Base-by-base conservation (phyloP, 2,329 filamentous ascomycete species). In the Phyllosticta citribraziliensis region DNA sequence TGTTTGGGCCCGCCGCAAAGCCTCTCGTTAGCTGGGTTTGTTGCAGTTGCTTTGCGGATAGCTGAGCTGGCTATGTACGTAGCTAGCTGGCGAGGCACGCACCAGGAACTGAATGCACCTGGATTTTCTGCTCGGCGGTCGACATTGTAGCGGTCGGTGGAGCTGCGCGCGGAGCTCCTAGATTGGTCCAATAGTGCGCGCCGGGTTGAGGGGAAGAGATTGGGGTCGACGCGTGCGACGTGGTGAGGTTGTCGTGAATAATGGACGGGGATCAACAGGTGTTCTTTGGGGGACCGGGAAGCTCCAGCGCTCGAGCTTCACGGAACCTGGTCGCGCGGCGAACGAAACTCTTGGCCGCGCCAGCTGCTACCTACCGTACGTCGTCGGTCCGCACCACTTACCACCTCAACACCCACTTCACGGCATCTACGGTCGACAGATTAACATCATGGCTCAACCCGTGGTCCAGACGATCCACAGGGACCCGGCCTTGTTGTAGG, bases 401-500 rank as follows among this genome's bases (percentile, higher is more conserved):
- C n/a, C 53, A 22, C 24, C 19, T 10, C 20, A 40, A 50, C 25
- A 33, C 9, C 25, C 19, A 9, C 6, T n/a, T 40, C 58, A 40
- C 35, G 35, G 35, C 35, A 55, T 55, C 52, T 27, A 17, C 30
- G 25, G 57, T 30, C 27, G 27, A 51, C 22, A 55, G 24, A 8
- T 17, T 19, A 14, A 65, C 71, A 78, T 66, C 58, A 97, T 97
- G 93, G 88, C 88, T 69, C 87, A 94, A 79, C 82, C 88, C 67
- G 84, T 88, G 66, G 87, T 90, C 68, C 94, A 99, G 82, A 94
- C 91, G 80, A 97, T 99, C 84, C 89, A 96, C 79, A 79, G 94
- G 84, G 95, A 99, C 88, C 93, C 94, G 71, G 92, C 96, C 78
- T 82, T 99, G 66, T 96, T 99, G 94, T 97, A 80, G 73, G 89